These are phyloP conservation scores for Lasiodiplodia sp. DNA, from an alignment of 2,329 filamentous ascomycete species.

Conservation along the genomic window DNA sequence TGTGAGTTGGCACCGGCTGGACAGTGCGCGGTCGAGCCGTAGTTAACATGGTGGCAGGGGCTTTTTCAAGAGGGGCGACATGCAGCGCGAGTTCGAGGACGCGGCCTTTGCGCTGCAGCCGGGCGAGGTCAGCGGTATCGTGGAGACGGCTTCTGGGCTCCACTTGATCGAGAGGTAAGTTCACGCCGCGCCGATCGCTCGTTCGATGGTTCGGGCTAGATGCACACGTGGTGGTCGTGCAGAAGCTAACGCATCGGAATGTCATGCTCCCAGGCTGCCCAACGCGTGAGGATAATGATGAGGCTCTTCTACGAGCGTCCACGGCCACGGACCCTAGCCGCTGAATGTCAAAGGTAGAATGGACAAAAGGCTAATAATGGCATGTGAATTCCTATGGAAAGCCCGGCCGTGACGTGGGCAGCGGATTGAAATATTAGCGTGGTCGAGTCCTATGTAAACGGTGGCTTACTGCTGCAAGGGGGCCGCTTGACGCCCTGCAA, in stretches of 20 bases:
- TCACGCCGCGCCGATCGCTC: not conserved
- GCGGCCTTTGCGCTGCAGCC: slow-evolving; percentile 89
- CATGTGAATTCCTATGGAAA: slow-evolving; percentile 23
- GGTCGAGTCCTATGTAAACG: slow-evolving; percentile 18
- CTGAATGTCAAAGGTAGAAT: slow-evolving; percentile 25
- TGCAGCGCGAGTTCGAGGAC: slow-evolving; percentile 99
- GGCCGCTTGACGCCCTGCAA: slow-evolving; percentile 6
- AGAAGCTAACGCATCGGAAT: slow-evolving; percentile 17
- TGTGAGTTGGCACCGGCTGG: slow-evolving; percentile 60
- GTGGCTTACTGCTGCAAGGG: slow-evolving; percentile 25
- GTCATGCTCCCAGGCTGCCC: slow-evolving; percentile 22
- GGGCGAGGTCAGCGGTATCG: slow-evolving; percentile 83
- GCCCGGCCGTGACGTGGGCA: slow-evolving; percentile 12
- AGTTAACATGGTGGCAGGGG: slow-evolving; percentile 60
- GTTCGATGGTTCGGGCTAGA: not conserved
- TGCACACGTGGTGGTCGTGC: slow-evolving; percentile 22
- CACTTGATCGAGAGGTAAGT: slow-evolving; percentile 92
- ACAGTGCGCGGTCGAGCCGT: slow-evolving; percentile 27
- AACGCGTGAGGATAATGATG: slow-evolving; percentile 17
- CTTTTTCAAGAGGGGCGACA: slow-evolving; percentile 92
- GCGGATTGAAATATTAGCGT: slow-evolving; percentile 24
- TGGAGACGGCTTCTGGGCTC: slow-evolving; percentile 91
- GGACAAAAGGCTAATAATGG: slow-evolving; percentile 27
- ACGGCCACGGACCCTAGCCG: slow-evolving; percentile 10
- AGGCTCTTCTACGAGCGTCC: slow-evolving; percentile 17